Conservation (phyloP, 257 asterid genomes). For the Fraxinus anomala region DNA sequence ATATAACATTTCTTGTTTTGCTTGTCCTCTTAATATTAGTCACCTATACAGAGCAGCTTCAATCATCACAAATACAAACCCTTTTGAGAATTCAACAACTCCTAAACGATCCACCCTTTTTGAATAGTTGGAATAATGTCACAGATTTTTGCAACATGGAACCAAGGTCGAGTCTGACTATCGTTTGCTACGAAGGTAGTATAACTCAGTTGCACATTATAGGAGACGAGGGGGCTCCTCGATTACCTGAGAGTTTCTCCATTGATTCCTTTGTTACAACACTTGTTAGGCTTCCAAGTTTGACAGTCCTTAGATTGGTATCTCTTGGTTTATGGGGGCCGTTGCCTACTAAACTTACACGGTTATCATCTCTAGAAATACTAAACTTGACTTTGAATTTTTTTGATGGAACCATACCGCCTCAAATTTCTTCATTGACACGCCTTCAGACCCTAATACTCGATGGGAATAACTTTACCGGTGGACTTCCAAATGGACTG, state of each 20-base stretch:
- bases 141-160: conserved; percentile 69
- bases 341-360: conserved; percentile 49
- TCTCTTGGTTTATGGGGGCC: conserved; percentile 89
- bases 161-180: conserved; percentile 51
- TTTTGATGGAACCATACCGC: conserved; percentile 58
- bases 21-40: conserved; percentile 38
- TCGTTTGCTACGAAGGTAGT: conserved; percentile 70
- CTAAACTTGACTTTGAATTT: conserved; percentile 74
- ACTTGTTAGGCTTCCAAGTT: conserved; percentile 52
- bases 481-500: conserved; percentile 52
- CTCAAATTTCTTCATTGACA: conserved; percentile 42
- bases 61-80: conserved; percentile 50
- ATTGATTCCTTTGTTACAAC: conserved; percentile 58
- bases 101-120: conserved; percentile 50
- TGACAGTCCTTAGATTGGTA: conserved; percentile 79
- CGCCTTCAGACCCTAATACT: conserved; percentile 67
- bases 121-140: conserved; percentile 44
- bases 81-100: conserved; percentile 56
- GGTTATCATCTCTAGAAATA: conserved; percentile 67
- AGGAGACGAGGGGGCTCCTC: conserved; percentile 42
- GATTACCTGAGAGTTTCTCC: conserved; percentile 62
- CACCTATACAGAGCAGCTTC: conserved; percentile 47
- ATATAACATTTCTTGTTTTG: conserved; percentile 23
- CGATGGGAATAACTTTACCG: conserved; percentile 66
- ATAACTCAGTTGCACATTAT: conserved; percentile 81